Base-by-base conservation (phyloP, 768 basidiomycete genomes). In the Hortiboletus flavorubellus region DNA sequence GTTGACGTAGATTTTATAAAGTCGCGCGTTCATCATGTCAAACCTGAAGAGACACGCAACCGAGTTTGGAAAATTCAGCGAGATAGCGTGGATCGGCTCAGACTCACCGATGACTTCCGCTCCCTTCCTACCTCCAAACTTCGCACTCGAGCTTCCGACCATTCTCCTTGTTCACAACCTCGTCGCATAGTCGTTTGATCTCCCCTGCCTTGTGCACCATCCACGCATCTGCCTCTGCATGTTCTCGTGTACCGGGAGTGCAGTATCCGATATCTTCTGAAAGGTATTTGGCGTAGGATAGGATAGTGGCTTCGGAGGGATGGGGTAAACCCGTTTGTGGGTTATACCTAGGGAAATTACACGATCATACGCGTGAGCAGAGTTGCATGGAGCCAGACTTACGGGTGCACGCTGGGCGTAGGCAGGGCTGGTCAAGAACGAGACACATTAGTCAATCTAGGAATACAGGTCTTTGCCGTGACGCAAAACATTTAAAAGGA, bases 251-350 rank as follows among this genome's bases (percentile, higher is more conserved):
- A 1, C 96, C 96, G 10, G 96, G 91, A 0, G 91, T 97, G 46
- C 96, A 79, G 72, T 85, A 98, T 2, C 94, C 95, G 44, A 94
- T 92, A 6, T 82, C 85, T 66, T 94, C 93, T 1, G 93, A 91
- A 8, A 93, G 80, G 55, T 85, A 70, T 59, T 80, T 82, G 4
- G 85, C 81, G 44, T 84, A 74, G 7, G 74, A 76, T 3, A 91
- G 79, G 49, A 92, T 87, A 14, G 79, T 80, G 0, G 79, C 65
- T 68, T 91, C 89, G 0, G 89, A 89, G 26, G 90, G 80, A 63
- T 88, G 86, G 5, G 89, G 86, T 4, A 83, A 70, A 34, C 75
- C 72, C 0, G 85, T 89, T 11, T 63, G 54, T 6, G 85, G 77
- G 67, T 89, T 67, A 46, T 73, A 73, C 44, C 71, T 72, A 31